Evolutionary conservation across 1,284 basidiomycete species (phyloP).

Genomic region (Grifola frondosa): DNA sequence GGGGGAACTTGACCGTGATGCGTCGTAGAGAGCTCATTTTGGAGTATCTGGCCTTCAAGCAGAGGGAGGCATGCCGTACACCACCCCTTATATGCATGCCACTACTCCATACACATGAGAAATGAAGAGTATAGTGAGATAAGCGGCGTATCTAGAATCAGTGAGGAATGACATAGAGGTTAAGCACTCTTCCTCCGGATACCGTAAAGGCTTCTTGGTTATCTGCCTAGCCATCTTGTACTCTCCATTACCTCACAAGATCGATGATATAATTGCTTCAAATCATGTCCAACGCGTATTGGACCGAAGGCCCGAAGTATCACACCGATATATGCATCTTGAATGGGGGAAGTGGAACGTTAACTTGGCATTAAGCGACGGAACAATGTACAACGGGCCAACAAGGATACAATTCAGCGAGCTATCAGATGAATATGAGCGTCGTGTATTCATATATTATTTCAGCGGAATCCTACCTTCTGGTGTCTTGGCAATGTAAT

Average conservation of each 20-base stretch:
- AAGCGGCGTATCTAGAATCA: conserved; percentile 1
- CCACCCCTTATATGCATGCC: background rate
- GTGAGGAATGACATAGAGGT: conserved; percentile 1
- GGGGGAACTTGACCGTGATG: conserved; percentile 41
- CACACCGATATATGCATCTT: no score
- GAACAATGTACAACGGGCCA: no score
- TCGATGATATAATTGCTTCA: conserved; percentile 9
- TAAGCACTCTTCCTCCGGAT: conserved; percentile 6
- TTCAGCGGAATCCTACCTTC: conserved; percentile 73
- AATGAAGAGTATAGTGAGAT: background rate
- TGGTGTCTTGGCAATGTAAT: conserved; percentile 95
- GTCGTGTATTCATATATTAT: no score
- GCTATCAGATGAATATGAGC: no score
- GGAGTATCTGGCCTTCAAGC: no score
- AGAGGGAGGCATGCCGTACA: background rate
- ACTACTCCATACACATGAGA: conserved; percentile 1
- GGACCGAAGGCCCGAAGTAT: no score
- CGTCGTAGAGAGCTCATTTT: conserved; percentile 16
- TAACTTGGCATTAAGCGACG: no score
- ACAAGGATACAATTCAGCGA: no score
- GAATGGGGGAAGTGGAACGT: no score
- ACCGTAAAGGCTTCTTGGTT: conserved; percentile 1
- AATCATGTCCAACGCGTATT: no score
- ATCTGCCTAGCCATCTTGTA: conserved; percentile 2
- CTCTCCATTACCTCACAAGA: conserved; percentile 1